phyloP scores from a whole-genome alignment of 2,329 filamentous ascomycete species.

The Tolypocladium tundrense region DNA sequence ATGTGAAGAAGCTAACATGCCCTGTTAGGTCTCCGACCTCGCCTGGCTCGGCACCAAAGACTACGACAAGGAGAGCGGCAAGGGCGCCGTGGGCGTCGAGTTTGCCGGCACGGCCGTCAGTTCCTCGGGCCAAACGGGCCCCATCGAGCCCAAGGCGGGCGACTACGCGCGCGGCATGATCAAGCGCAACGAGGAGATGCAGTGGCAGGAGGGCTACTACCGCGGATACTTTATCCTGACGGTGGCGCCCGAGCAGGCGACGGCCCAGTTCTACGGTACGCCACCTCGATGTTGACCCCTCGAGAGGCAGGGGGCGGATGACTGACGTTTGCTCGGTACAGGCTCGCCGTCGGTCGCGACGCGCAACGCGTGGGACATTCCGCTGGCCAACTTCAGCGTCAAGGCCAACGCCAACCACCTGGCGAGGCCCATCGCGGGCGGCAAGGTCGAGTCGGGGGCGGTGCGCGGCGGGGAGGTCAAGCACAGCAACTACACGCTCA shows the following conservation, averaged over 20 bases:
- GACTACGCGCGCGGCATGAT: conserved; percentile 34
- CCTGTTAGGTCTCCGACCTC: conserved; percentile 30
- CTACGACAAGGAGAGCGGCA: conserved; percentile 43
- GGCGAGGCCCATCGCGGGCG: conserved; percentile 29
- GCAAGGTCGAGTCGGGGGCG: conserved; percentile 40
- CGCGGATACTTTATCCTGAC: conserved; percentile 61
- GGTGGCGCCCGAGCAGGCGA: conserved; percentile 43
- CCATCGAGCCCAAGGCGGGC: conserved; percentile 41
- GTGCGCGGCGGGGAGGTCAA: conserved; percentile 35
- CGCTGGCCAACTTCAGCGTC: conserved; percentile 62
- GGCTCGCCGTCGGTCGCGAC: conserved; percentile 43
- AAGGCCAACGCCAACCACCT: conserved; percentile 49
- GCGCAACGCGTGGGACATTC: conserved; percentile 54
- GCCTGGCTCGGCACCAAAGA: conserved; percentile 44
- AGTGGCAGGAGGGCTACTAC: conserved; percentile 67
- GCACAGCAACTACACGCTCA: conserved; percentile 41
- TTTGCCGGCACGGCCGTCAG: conserved; percentile 59
- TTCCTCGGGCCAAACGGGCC: conserved; percentile 47
- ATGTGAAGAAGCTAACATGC: not conserved
- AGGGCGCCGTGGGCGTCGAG: conserved; percentile 49
- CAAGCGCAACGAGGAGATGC: conserved; percentile 49
- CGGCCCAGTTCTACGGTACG: conserved; percentile 55
- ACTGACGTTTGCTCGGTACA: not conserved
- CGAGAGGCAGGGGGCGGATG: not conserved
- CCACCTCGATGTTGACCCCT: not conserved